phyloP scores from a whole-genome alignment of 169 alveolate genomes.

The Eimeria necatrix region DNA sequence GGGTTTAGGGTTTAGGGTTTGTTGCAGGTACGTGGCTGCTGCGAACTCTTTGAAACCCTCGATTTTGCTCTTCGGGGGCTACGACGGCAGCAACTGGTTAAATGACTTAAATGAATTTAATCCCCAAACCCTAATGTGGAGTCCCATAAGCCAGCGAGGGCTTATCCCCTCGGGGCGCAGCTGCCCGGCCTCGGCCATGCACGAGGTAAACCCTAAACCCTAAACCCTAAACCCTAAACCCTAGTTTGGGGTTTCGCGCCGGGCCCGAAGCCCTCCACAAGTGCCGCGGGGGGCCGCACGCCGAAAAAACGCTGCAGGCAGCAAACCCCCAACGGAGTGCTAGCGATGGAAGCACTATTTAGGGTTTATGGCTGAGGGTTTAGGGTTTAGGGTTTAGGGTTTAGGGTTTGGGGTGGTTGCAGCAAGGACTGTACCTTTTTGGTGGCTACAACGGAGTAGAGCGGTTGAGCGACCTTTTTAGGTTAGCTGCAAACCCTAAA shows the following conservation, averaged over 20 bases:
- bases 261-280: not conserved
- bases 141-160: constrained; percentile 80
- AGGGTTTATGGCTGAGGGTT: not conserved
- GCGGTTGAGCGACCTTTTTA: constrained; percentile 91
- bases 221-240: constrained; percentile 39
- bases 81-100: constrained; percentile 91
- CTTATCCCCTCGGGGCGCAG: constrained; percentile 84
- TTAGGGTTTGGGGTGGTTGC: constrained; percentile 81
- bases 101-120: constrained; percentile 91
- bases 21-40: constrained; percentile 80
- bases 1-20: constrained; percentile 83
- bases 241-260: no score
- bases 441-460: constrained; percentile 94
- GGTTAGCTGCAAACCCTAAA: not conserved
- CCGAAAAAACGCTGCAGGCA: no score
- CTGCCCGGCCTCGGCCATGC: constrained; percentile 87
- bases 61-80: constrained; percentile 92
- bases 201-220: constrained; percentile 80
- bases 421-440: constrained; percentile 84
- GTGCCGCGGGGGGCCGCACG: not conserved
- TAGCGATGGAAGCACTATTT: not conserved
- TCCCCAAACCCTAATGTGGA: constrained; percentile 85
- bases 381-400: constrained; percentile 43
- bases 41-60: constrained; percentile 82
- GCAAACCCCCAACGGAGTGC: no score